Evolutionary conservation across 192 early-diverging fungal genomes (phyloP), one percentile per base, ranked within the genome.

Genomic region (Lunasporangiospora selenospora): DNA sequence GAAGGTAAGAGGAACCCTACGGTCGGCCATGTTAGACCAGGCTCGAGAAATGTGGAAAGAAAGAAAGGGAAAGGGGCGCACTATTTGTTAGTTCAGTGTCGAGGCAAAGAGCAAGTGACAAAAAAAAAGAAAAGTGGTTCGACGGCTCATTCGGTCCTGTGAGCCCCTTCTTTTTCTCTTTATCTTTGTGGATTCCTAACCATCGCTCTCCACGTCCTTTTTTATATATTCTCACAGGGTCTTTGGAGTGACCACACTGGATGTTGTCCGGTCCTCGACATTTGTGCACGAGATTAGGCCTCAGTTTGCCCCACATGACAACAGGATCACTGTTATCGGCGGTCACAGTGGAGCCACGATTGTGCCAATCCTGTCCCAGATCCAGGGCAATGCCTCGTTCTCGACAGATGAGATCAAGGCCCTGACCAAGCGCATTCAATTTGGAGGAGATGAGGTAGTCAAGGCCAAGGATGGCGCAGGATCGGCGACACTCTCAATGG

Each of bases 341-440:
- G 96, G 96, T 33, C 96, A 98, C 83, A 94, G 92, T 57, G 96
- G 96, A 43, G 90, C 90, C 24, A 98, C 96, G 37, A 98, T 98
- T 65, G 83, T 98, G 19, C 96, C 96, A 0, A 77, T 98, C 18
- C 85, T 98, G 32, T 90, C 88, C 34, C 86, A 91, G 71, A 58
- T 73, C 55, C 43, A 62, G 40, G 67, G 88, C 30, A 77, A 85
- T 21, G 58, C 87, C 21, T 83, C 81, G 37, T 89, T 98, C 66
- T 83, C 86, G 40, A 65, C 88, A 19, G 90, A 92, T 61, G 88
- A 96, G 85, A 73, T 88, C 49, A 91, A 95, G 75, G 81, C 82
- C n/a, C 81, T 98, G 34, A 98, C 96, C 33, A 65, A 95, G 63
- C 93, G 95, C 61, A 98, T 98, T 66, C 96, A 98, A 83, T 97